phyloP scores from a whole-genome alignment of 306 rosid species.

The Ormosia semicastrata region DNA sequence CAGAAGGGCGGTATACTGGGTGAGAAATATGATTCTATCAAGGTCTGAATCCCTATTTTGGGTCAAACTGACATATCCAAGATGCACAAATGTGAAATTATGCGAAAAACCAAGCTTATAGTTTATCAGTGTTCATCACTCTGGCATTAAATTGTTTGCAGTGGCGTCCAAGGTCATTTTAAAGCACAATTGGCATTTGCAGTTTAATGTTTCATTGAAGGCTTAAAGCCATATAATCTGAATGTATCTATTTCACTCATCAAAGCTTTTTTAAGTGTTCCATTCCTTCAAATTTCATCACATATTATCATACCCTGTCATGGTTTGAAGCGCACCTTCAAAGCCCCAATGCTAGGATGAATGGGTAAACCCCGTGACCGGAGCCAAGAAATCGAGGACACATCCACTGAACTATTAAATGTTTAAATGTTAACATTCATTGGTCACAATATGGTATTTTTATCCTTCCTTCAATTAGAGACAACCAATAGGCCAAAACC shows the following conservation, averaged over 20 bases:
- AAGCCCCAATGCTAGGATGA: background rate
- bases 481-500: background rate
- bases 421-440: background rate
- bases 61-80: background rate
- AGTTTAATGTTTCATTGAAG: background rate
- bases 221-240: background rate
- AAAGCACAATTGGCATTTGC: constrained; percentile 19
- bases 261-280: background rate
- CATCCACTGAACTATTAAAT: background rate
- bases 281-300: background rate
- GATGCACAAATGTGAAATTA: constrained; percentile 17
- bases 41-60: constrained; percentile 42
- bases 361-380: background rate
- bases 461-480: background rate
- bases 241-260: background rate
- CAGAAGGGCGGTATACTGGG: constrained; percentile 82
- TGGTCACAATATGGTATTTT: background rate
- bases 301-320: background rate
- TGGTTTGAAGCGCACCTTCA: background rate
- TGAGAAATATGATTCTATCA: constrained; percentile 77
- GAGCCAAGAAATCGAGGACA: background rate
- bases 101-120: constrained; percentile 10
- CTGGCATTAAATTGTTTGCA: constrained; percentile 3
- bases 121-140: constrained; percentile 15
- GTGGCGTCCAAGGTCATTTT: constrained; percentile 6